Evolutionary conservation across 2,329 filamentous ascomycete species (phyloP).

Genomic region (Cladorrhinum sp.): DNA sequence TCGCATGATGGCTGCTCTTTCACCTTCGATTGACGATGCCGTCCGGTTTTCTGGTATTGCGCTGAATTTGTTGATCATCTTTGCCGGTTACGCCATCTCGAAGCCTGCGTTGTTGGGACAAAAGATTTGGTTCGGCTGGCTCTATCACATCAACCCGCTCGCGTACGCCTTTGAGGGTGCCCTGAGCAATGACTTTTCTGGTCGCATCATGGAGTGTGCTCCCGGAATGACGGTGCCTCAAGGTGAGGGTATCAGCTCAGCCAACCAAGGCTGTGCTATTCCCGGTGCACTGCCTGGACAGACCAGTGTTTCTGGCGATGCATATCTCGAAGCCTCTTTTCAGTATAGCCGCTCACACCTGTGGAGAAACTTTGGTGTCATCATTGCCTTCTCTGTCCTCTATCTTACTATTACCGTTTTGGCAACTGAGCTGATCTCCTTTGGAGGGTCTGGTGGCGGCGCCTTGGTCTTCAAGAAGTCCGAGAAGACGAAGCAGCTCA

Average conservation of each 20-base stretch:
- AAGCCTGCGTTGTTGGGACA: conserved; percentile 52
- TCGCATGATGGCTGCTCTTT: conserved; percentile 56
- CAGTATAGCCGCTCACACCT: conserved; percentile 56
- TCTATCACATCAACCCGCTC: conserved; percentile 63
- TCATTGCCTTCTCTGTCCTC: conserved; percentile 71
- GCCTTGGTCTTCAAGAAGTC: conserved; percentile 26
- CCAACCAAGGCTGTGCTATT: conserved; percentile 54
- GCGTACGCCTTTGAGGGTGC: conserved; percentile 64
- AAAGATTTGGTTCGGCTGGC: conserved; percentile 70
- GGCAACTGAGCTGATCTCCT: conserved; percentile 61
- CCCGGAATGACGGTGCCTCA: conserved; percentile 45
- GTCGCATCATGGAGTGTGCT: conserved; percentile 49
- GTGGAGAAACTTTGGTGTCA: conserved; percentile 75
- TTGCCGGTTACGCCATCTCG: conserved; percentile 64
- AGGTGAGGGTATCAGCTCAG: conserved; percentile 39
- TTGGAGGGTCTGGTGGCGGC: conserved; percentile 50
- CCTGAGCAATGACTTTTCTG: conserved; percentile 52
- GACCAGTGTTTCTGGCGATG: conserved; percentile 49
- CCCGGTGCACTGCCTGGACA: conserved; percentile 50
- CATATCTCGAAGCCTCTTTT: conserved; percentile 52
- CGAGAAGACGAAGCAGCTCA: conserved; percentile 17
- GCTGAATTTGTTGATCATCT: conserved; percentile 62
- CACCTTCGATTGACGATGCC: conserved; percentile 60
- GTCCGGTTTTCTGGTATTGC: conserved; percentile 55
- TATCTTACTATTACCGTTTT: conserved; percentile 71